A percentile compares a stretch with the other conserved stretches of the same genome.
These are phyloP conservation scores for Cornus florida DNA, from an alignment of 148 eudicot genomes.

Conservation along the genomic window DNA sequence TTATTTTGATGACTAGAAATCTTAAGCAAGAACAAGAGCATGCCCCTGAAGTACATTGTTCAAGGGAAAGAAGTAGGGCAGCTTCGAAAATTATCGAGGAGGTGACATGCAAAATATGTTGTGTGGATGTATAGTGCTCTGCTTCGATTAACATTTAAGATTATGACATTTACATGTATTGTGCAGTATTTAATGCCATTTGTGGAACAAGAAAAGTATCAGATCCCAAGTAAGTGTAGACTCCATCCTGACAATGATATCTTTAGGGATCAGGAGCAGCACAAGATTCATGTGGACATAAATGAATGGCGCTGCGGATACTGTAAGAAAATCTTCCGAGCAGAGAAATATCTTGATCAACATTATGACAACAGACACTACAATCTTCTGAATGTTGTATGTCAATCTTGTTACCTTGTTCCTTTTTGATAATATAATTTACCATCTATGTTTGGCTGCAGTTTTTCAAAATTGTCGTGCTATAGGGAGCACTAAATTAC, in stretches of 20 bases:
- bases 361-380: slow-evolving; percentile 79
- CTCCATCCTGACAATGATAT: slow-evolving; percentile 87
- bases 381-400: slow-evolving; percentile 74
- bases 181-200: slow-evolving; percentile 89
- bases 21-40: slow-evolving; percentile 33
- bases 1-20: slow-evolving; percentile 33
- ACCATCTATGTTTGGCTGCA: neutral
- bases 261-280: slow-evolving; percentile 90
- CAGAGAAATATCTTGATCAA: slow-evolving; percentile 76
- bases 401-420: slow-evolving; percentile 22
- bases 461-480: slow-evolving; percentile 7
- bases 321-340: slow-evolving; percentile 75
- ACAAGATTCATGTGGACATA: slow-evolving; percentile 65
- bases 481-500: neutral
- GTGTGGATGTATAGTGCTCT: slow-evolving; percentile 2
- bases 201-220: slow-evolving; percentile 76
- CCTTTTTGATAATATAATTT: neutral
- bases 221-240: slow-evolving; percentile 57
- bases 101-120: slow-evolving; percentile 30
- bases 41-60: slow-evolving; percentile 76
- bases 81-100: slow-evolving; percentile 81
- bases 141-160: neutral
- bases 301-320: slow-evolving; percentile 94
- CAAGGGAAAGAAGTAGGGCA: slow-evolving; percentile 87
- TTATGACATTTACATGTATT: neutral